phyloP scores from a whole-genome alignment of 352 stramenopile genomes.

The Globisporangium echinulatum region DNA sequence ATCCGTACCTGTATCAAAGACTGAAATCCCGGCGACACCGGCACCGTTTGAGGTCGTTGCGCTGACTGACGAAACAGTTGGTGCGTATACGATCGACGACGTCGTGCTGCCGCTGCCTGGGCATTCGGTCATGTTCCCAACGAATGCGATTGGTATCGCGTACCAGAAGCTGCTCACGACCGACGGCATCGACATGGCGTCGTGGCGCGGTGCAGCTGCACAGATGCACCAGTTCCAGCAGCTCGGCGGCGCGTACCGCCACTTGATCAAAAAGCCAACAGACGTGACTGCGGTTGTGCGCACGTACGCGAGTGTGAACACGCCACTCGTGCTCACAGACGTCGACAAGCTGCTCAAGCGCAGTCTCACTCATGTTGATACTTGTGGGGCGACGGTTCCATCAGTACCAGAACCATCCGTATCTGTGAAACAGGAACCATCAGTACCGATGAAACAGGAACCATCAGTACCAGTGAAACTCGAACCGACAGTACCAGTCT shows the following conservation, averaged over 20 bases:
- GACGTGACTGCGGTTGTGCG: conserved; percentile 53
- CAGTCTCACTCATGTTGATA: conserved; percentile 79
- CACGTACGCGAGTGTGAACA: conserved; percentile 75
- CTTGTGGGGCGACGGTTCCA: too few relatives aligned
- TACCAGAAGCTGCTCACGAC: conserved; percentile 51
- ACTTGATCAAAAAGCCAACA: conserved; percentile 84
- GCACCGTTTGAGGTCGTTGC: conserved; percentile 14
- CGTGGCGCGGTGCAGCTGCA: conserved; percentile 11
- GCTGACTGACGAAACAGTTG: conserved; percentile 82
- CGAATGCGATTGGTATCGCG: conserved; percentile 48
- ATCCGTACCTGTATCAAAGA: too few relatives aligned
- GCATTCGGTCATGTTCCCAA: conserved; percentile 79
- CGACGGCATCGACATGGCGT: conserved; percentile 51
- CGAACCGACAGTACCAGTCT: neutral
- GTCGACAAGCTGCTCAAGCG: conserved; percentile 79
- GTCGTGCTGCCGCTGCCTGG: conserved; percentile 94
- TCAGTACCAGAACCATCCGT: too few relatives aligned
- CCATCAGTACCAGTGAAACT: too few relatives aligned
- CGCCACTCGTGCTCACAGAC: conserved; percentile 25
- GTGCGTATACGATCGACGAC: conserved; percentile 87
- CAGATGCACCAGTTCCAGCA: conserved; percentile 55
- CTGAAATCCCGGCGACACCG: too few relatives aligned
- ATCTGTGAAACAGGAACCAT: too few relatives aligned
- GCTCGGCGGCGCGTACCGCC: conserved; percentile 86
- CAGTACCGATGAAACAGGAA: too few relatives aligned